phyloP scores from a whole-genome alignment of 2,329 filamentous ascomycete genomes.

The Magnaporthales sp. region DNA sequence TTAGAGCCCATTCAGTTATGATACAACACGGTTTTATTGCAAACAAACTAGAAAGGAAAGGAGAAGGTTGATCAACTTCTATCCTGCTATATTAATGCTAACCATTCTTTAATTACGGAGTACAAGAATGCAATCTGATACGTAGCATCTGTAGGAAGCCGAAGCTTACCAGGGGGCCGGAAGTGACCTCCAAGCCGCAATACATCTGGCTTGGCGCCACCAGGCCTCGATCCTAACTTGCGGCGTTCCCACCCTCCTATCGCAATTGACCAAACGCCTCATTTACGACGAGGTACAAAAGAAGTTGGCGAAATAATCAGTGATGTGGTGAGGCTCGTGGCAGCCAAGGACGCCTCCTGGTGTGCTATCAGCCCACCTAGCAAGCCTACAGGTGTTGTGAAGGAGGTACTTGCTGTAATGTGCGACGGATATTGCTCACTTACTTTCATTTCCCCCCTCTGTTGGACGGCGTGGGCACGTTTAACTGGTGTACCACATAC shows the following conservation, averaged over 20 bases:
- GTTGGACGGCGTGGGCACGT: too few species aligned
- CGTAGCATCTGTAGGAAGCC: neutral
- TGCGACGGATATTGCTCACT: neutral
- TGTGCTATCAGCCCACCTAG: neutral
- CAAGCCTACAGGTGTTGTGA: too few species aligned
- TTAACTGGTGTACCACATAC: too few species aligned
- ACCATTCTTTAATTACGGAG: too few species aligned
- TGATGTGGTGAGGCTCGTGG: neutral
- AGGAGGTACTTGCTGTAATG: neutral
- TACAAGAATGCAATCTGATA: too few species aligned
- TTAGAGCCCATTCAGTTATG: too few species aligned
- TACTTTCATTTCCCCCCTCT: neutral
- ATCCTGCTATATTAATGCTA: too few species aligned
- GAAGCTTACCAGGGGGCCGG: neutral
- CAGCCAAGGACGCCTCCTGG: neutral
- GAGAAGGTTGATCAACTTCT: too few species aligned
- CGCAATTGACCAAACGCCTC: neutral
- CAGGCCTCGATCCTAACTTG: neutral
- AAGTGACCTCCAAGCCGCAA: neutral
- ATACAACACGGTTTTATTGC: too few species aligned
- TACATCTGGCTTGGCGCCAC: neutral
- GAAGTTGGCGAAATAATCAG: neutral
- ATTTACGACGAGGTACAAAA: neutral
- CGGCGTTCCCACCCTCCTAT: neutral
- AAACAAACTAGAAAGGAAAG: too few species aligned